Conservation (phyloP, 371 early-diverging fungal species). For the Sporodiniella umbellata region DNA sequence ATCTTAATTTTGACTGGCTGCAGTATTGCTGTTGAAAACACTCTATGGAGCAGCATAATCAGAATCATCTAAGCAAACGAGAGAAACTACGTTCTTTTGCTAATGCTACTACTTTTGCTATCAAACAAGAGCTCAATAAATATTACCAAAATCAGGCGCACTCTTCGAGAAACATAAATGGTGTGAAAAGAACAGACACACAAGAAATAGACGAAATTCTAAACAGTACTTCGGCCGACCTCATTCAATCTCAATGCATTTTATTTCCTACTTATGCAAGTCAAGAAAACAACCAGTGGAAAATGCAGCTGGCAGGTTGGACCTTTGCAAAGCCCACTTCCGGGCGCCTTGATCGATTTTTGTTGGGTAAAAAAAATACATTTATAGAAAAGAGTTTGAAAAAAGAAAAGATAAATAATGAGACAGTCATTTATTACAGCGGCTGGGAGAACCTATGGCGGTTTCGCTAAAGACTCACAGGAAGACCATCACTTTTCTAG, state of each 20-base stretch:
- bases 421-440: constrained; percentile 10
- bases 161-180: constrained; percentile 1
- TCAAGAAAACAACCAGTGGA: constrained; percentile 20
- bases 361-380: constrained; percentile 32
- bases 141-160: constrained; percentile 14
- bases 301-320: constrained; percentile 35
- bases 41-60: too few relatives aligned
- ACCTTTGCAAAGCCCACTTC: constrained; percentile 38
- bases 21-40: too few relatives aligned
- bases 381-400: too few relatives aligned
- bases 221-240: constrained; percentile 11
- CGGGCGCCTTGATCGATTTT: constrained; percentile 28
- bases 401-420: background rate
- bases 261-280: constrained; percentile 41
- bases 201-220: constrained; percentile 24
- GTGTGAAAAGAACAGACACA: constrained; percentile 15
- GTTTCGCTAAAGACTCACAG: constrained; percentile 29
- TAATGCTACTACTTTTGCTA: constrained; percentile 15
- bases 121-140: constrained; percentile 30
- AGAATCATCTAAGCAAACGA: constrained; percentile 6
- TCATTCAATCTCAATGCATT: constrained; percentile 34
- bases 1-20: too few relatives aligned
- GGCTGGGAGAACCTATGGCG: constrained; percentile 41
- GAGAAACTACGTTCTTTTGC: constrained; percentile 29
- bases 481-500: constrained; percentile 40